These are phyloP conservation scores for Pachysolen tannophilus DNA, from an alignment of 805 yeast species.

Conservation along the genomic window DNA sequence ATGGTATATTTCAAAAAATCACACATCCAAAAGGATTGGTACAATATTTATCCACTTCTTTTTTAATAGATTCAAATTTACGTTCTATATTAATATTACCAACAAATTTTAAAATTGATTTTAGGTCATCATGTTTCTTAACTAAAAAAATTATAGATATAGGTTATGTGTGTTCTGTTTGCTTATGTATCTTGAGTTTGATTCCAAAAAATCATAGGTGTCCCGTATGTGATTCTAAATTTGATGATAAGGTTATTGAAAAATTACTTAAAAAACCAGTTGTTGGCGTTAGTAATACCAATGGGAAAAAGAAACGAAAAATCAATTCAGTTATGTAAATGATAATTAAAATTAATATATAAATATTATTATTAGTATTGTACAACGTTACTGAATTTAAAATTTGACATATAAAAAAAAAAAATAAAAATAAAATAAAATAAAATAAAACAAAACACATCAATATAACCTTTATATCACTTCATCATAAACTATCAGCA, in stretches of 20 bases:
- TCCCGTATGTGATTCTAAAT: constrained; percentile 80
- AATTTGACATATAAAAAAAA: too few species aligned
- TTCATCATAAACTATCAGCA: too few species aligned
- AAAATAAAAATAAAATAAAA: too few species aligned
- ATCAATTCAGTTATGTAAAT: constrained; percentile 17
- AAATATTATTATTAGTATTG: too few species aligned
- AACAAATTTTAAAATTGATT: constrained; percentile 79
- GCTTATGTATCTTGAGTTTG: constrained; percentile 70
- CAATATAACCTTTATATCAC: too few species aligned
- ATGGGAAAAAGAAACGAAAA: constrained; percentile 24
- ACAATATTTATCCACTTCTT: constrained; percentile 76
- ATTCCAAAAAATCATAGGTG: constrained; percentile 64
- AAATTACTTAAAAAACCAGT: constrained; percentile 55
- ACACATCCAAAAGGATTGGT: constrained; percentile 67
- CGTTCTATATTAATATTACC: constrained; percentile 75
- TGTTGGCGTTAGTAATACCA: constrained; percentile 30
- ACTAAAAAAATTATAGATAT: constrained; percentile 88
- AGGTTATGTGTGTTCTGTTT: constrained; percentile 93
- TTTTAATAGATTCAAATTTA: constrained; percentile 78
- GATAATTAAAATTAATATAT: too few species aligned
- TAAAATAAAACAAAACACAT: too few species aligned
- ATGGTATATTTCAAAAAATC: constrained; percentile 75
- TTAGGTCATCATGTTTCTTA: constrained; percentile 87
- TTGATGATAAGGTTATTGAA: constrained; percentile 55
- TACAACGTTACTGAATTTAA: too few species aligned